Base-by-base conservation (phyloP, 768 basidiomycete species). In the Coprinellus aureogranulatus region DNA sequence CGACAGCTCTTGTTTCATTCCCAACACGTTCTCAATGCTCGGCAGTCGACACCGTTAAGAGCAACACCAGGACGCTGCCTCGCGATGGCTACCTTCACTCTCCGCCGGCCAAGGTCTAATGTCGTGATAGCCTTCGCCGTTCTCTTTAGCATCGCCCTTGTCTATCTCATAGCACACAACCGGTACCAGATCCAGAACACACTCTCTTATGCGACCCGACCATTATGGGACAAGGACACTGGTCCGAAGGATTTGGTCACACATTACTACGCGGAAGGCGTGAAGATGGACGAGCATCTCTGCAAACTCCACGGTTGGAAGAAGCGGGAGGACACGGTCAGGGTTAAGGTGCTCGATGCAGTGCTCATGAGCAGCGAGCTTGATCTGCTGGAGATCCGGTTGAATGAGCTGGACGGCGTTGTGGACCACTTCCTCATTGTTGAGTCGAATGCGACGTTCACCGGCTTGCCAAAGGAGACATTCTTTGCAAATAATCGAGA, bases 331-430 rank as follows among this genome's bases (percentile, higher is more conserved):
- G 63, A 66, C 18, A 47, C 59, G 28, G 66, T 63, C 44, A 69
- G 71, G 28, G 62, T 82, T 45, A 80, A 78, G 70, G 74, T 81
- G 34, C 64, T 81, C 48, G 85, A 86, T 62, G 82, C 84, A 3
- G 77, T 86, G 42, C 71, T 88, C 54, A 80, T 87, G 75, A 82
- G 79, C 73, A 83, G 77, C 58, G 85, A 88, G 64, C 70, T 87
- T 30, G 86, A 87, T 64, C 70, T 88, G 26, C 67, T 87, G 49
- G 85, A 87, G 66, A 79, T 87, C 54, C 79, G 86, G 22, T 69
- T 87, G 71, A 72, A 84, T 68, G 86, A 88, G 67, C 75, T 86
- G 51, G 77, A 80, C 56, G 67, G 76, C 4, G 74, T 83, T 47
- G 84, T 86, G 26, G 80, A 84, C 66, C 72, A 76, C 22, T 86